Evolutionary conservation across 148 eudicot genomes (phyloP), one percentile per base, ranked within the genome.

Genomic region (Rhododendron williamsianum): DNA sequence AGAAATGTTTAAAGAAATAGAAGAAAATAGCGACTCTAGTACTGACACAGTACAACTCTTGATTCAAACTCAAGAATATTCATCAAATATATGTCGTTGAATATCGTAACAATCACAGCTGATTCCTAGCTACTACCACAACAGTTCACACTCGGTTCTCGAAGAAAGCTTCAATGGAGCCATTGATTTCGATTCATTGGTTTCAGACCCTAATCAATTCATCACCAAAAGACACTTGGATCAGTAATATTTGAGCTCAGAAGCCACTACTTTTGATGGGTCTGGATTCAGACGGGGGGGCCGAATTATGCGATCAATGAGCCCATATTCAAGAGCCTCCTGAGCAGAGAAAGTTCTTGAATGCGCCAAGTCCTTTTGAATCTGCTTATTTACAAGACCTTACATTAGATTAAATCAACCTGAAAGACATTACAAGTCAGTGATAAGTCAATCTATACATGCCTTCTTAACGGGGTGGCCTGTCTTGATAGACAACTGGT

Each of bases 381-480:
- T 86, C 99, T 95, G 95, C 88, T 89, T 51, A 81, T 21, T 71
- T 45, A n/a, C 49, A 88, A n/a, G 67, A 88, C 52, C 27, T 46
- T 36, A 45, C 18, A 41, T 33, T 49, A 63, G 45, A 49, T 56
- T 9, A 33, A 78, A 71, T 71, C 15, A 33, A 71, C 74, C 36
- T 13, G 19, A 43, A 78, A 82, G 18, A 63, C 30, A 48, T 21
- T 48, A 54, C 49, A 73, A 76, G 10, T 84, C 58, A 49, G 18
- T 21, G 58, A 83, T 54, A 49, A 36, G 16, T 4, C 36, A 18
- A 54, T 84, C 51, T 16, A 1, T 43, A 76, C 76, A 71, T 87
- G 89, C 99, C 98, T 95, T 93, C 56, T 97, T 98, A 56, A 89
- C 87, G 19, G 99, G 94, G 85, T 94, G 99, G 81, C 98, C 98